Percentiles rank a stretch among this genome's conserved stretches.
Evolutionary conservation across 73 alveolate species (phyloP).

Genomic region (Blepharisma japonicum): DNA sequence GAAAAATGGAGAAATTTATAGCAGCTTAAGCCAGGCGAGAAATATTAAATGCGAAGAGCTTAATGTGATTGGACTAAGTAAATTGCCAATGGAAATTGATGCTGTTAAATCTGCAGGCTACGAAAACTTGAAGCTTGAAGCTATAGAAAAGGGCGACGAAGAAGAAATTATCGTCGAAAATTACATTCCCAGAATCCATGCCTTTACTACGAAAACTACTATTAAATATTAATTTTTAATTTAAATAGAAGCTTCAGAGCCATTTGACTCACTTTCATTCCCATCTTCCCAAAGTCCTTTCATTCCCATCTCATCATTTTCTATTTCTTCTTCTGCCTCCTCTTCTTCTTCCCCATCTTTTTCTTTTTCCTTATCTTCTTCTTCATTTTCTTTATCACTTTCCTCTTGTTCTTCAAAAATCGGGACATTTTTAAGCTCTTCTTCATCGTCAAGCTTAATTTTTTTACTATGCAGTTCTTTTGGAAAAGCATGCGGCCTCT

Average conservation of each 20-base stretch:
- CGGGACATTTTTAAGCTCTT: conserved; percentile 18
- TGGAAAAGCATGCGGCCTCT: conserved; percentile 11
- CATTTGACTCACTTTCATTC: not conserved
- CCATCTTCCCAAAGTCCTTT: conserved; percentile 27
- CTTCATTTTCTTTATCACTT: not conserved
- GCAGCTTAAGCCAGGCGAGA: too few relatives aligned
- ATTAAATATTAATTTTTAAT: not conserved
- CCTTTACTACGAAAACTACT: too few relatives aligned
- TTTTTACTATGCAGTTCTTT: too few relatives aligned
- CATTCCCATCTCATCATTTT: not conserved
- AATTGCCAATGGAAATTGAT: too few relatives aligned
- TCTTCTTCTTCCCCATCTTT: not conserved
- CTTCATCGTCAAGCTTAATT: not conserved
- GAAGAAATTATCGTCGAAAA: too few relatives aligned
- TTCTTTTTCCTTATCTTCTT: not conserved
- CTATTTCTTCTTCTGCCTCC: not conserved
- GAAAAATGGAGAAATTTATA: too few relatives aligned
- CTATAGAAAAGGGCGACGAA: too few relatives aligned
- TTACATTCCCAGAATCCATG: too few relatives aligned
- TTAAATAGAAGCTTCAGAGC: not conserved
- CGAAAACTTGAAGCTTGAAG: too few relatives aligned
- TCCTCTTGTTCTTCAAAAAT: not conserved
- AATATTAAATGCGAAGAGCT: too few relatives aligned
- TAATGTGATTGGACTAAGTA: too few relatives aligned
- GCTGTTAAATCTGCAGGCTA: too few relatives aligned